Evolutionary conservation across 768 basidiomycete species (phyloP), one percentile per base, ranked within the genome.

Genomic region (Paxillus ammoniavirescens): DNA sequence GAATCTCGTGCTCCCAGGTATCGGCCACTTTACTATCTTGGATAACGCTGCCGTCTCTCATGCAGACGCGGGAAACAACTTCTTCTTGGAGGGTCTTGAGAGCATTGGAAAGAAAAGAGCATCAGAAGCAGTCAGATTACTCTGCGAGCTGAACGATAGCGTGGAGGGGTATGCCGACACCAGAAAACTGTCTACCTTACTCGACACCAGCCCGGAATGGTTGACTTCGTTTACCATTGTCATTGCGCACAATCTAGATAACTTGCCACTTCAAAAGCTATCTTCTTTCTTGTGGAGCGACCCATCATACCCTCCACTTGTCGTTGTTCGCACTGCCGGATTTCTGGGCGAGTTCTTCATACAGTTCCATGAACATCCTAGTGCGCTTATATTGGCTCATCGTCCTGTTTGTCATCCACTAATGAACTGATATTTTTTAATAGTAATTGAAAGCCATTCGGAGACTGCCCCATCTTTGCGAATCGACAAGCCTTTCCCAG

Each of bases 1-100:
- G 79, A 98, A 98, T 66, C 86, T 98, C 56, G 93, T 98, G 37
- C 82, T 98, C 8, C 97, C 97, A 2, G 96, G 96, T 8, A 84
- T 98, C 59, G 93, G 95, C n/a, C 84, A 90, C 65, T 98, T 97
- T 68, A 96, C 95, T 45, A 82, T 98, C 67, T 82, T 97, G 54
- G 93, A 95, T 64, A 72, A 80, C 21, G 66, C 71, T 2, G 50
- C 68, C 37, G 86, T 87, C 28, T 77, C 84, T 0, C 77, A 83
- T 1, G 81, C 84, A 52, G 95, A 98, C 62, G 85, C 93, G 0
- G 94, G 94, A 0, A 92, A 93, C 77, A 98, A 98, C 75, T 99
- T 99, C 76, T 99, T 98, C 74, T 77, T 99, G 23, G 82, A 89
- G 38, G 88, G 84, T 0, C 70, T 73, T 4, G 72, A 81, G n/a